These are phyloP conservation scores for Botrytis fragariae DNA, from an alignment of 2,329 filamentous ascomycete species.

Conservation along the genomic window DNA sequence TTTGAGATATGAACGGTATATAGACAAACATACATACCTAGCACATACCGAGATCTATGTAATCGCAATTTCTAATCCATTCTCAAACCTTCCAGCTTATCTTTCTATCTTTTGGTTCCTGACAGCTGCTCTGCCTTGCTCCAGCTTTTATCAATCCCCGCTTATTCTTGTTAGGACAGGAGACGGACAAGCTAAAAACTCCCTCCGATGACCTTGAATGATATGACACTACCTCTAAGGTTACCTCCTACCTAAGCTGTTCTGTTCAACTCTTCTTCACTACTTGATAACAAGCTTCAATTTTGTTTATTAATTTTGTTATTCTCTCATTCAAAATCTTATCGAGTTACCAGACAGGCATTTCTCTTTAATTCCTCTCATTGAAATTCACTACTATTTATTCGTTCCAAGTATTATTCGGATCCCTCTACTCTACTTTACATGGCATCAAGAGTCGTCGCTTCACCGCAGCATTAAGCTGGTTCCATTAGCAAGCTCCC, in stretches of 20 bases:
- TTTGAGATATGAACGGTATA: neutral
- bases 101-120: neutral
- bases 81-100: neutral
- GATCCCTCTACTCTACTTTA: neutral
- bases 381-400: neutral
- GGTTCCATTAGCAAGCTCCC: slow-evolving; percentile 19
- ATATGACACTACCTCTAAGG: neutral
- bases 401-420: neutral
- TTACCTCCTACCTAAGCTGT: neutral
- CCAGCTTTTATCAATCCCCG: slow-evolving; percentile 10
- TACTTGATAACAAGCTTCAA: neutral
- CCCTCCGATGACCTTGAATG: neutral
- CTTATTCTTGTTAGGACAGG: neutral
- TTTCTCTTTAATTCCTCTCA: neutral
- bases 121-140: neutral
- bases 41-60: neutral
- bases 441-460: slow-evolving; percentile 19
- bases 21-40: neutral
- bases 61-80: neutral
- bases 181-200: neutral
- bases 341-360: neutral
- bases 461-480: slow-evolving; percentile 20
- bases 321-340: neutral
- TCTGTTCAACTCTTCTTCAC: neutral
- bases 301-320: neutral